Evolutionary conservation across 2,329 filamentous ascomycete genomes (phyloP).

Genomic region (Pyricularia pennisetigena): DNA sequence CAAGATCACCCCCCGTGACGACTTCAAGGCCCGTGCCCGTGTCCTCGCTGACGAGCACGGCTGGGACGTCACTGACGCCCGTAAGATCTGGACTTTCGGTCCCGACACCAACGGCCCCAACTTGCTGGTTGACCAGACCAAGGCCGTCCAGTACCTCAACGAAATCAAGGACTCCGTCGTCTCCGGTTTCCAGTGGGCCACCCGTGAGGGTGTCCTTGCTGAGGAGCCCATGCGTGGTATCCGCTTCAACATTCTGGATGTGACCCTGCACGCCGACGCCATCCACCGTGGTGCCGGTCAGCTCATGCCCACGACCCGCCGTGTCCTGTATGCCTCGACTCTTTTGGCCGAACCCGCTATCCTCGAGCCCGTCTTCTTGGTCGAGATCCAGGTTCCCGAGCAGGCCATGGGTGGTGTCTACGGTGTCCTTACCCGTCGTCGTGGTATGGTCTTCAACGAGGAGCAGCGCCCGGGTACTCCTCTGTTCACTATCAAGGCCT

Average conservation of each 20-base stretch:
- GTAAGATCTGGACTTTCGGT: slow-evolving; percentile 99
- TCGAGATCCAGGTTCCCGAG: slow-evolving; percentile 99
- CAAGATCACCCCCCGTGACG: slow-evolving; percentile 90
- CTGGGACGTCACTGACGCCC: slow-evolving; percentile 99
- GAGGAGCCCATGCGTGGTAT: slow-evolving; percentile 97
- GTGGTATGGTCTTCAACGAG: slow-evolving; percentile 98
- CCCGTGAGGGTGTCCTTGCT: slow-evolving; percentile 90
- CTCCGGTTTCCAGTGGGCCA: slow-evolving; percentile 99
- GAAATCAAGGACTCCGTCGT: slow-evolving; percentile 99
- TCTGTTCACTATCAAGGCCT: slow-evolving; percentile 79
- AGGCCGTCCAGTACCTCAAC: slow-evolving; percentile 99
- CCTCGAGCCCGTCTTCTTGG: slow-evolving; percentile 95
- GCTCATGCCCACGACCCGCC: slow-evolving; percentile 94
- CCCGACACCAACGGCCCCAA: slow-evolving; percentile 97
- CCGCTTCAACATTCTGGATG: slow-evolving; percentile 99
- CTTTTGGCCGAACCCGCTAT: slow-evolving; percentile 87
- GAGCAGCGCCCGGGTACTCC: slow-evolving; percentile 97
- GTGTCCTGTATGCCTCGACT: slow-evolving; percentile 89
- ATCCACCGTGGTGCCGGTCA: slow-evolving; percentile 99
- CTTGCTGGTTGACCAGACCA: slow-evolving; percentile 98
- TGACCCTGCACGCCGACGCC: slow-evolving; percentile 98
- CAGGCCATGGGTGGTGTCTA: slow-evolving; percentile 99
- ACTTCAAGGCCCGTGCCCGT: slow-evolving; percentile 98
- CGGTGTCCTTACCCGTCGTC: slow-evolving; percentile 91
- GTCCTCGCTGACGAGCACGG: slow-evolving; percentile 91